phyloP scores from a whole-genome alignment of 225 moss, liverwort and hornwort species.

The Lunularia cruciata region DNA sequence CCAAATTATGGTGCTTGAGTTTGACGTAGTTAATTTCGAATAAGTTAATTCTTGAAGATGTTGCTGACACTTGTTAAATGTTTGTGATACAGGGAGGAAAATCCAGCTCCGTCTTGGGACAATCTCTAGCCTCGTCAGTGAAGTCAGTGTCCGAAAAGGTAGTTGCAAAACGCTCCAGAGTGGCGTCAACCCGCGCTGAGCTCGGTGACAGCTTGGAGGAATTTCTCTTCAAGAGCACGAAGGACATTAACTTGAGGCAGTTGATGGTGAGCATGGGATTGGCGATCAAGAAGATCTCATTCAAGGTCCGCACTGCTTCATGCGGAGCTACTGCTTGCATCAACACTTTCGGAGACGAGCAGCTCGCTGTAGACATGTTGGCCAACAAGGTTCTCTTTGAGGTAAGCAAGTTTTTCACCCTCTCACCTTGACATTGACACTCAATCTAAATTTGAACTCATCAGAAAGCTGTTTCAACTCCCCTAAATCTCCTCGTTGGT shows the following conservation, averaged over 20 bases:
- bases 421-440: too few relatives aligned
- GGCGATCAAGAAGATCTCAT: slow-evolving; percentile 85
- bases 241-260: slow-evolving; percentile 71
- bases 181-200: slow-evolving; percentile 43
- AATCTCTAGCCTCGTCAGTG: slow-evolving; percentile 12
- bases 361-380: slow-evolving; percentile 87
- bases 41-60: neutral
- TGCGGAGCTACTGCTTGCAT: slow-evolving; percentile 89
- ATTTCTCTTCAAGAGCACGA: slow-evolving; percentile 62
- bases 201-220: slow-evolving; percentile 65
- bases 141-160: slow-evolving; percentile 32
- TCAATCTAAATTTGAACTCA: neutral
- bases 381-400: slow-evolving; percentile 95
- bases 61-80: neutral
- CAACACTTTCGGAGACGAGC: slow-evolving; percentile 96
- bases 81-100: slow-evolving; percentile 42
- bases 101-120: slow-evolving; percentile 54
- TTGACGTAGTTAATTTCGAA: too few relatives aligned
- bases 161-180: slow-evolving; percentile 18
- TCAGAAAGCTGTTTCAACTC: neutral
- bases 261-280: slow-evolving; percentile 82
- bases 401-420: slow-evolving; percentile 18
- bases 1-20: too few relatives aligned
- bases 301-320: slow-evolving; percentile 95
- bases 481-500: neutral